Conservation (phyloP, 1,139 yeast species). For the Hemisphaericaspora xylanilytica region DNA sequence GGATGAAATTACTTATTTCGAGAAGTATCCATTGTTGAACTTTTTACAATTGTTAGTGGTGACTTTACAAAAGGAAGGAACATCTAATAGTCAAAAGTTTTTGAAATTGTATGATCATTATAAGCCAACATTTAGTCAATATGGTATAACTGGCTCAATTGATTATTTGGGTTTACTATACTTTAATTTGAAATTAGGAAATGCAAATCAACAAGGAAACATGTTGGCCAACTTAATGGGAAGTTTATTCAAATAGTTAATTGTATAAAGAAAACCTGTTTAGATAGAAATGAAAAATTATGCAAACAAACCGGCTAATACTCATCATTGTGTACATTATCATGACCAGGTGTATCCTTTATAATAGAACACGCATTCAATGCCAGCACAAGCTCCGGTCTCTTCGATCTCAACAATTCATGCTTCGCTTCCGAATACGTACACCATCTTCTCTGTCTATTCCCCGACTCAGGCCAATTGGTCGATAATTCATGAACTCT, state of each 20-base stretch:
- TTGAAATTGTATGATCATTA: constrained; percentile 49
- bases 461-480: constrained; percentile 70
- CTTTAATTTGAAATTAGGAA: constrained; percentile 44
- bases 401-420: constrained; percentile 55
- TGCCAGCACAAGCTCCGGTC: constrained; percentile 71
- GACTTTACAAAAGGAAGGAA: constrained; percentile 58
- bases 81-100: constrained; percentile 46
- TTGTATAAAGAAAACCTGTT: background rate
- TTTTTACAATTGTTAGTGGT: constrained; percentile 66
- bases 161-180: constrained; percentile 49
- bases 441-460: constrained; percentile 73
- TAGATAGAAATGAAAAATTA: constrained; percentile 3
- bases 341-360: constrained; percentile 26
- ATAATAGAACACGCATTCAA: constrained; percentile 51
- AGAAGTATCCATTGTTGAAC: constrained; percentile 46
- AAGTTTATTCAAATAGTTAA: constrained; percentile 55
- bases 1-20: constrained; percentile 21
- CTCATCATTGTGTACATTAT: constrained; percentile 5
- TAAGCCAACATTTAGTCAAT: constrained; percentile 27
- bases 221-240: constrained; percentile 86
- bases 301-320: constrained; percentile 2
- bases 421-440: constrained; percentile 67
- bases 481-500: constrained; percentile 51
- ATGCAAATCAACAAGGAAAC: constrained; percentile 58
- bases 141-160: constrained; percentile 39